Base-by-base conservation (phyloP, 164 flowering plant genomes). In the Euptelea pleiosperma region DNA sequence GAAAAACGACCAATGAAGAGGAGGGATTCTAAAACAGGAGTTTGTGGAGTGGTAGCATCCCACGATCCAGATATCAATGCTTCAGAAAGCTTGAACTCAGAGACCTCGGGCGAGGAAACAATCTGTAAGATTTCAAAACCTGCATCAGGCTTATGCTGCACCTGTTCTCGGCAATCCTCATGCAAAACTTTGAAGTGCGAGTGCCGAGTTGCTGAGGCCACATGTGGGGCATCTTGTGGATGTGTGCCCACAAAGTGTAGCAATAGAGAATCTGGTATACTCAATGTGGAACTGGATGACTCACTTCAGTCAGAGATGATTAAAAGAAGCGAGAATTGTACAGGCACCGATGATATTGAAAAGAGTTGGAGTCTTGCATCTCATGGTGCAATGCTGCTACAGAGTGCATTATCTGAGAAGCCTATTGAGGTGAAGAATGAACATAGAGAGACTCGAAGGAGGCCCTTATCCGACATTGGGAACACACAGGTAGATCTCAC, bases 401-500 rank as follows among this genome's bases (percentile, higher is more conserved):
- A 80, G 40, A 80, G 67, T 66, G 98, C 94, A 19, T 48, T 91
- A 22, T 70, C 68, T 45, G 87, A 78, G 28, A 77, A 72, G 69
- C 79, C 86, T 3, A 58, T 25, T 16, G 79, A 66, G 50, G 40
- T 60, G n/a, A 72, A 67, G 35, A 70, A 66, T 39, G 83, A 60
- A 41, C 70, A 60, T 19, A 41, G 44, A 55, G 81, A 42, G 2
- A n/a, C 58, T 6, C 75, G 44, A 45, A 78, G 98, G 71, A 87
- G 73, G 72, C 83, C 99, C 15, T 65, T 94, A 44, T 73, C 96
- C 11, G 98, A 94, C 73, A 91, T 94, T 49, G 99, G 98, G 7
- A 94, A 94, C 65, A 80, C 78, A 9, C n/a, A 33, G 82, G 91
- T 90, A 78, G n/a, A n/a, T n/a, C n/a, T n/a, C n/a, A n/a, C n/a